Evolutionary conservation across 257 asterid species (phyloP).

Genomic region (Forsythia viridissima): DNA sequence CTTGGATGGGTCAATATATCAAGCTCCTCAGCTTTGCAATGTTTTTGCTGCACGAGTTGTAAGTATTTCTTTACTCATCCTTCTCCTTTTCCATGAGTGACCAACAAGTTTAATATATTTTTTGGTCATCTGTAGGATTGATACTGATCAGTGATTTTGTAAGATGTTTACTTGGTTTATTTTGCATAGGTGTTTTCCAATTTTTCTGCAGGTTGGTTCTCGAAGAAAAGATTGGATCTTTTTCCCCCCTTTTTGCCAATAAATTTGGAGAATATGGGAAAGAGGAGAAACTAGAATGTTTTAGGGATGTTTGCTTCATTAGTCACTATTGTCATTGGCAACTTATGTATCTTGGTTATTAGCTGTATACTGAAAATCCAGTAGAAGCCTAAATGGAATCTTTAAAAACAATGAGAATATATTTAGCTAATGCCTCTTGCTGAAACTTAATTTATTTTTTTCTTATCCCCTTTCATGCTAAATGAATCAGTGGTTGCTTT

Average conservation of each 20-base stretch:
- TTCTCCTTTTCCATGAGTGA: background rate
- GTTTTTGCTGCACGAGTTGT: conserved; percentile 93
- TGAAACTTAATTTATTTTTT: background rate
- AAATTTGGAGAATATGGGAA: background rate
- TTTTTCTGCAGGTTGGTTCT: background rate
- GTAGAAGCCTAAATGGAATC: background rate
- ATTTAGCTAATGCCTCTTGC: background rate
- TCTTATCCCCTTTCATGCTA: background rate
- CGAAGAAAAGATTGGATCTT: background rate
- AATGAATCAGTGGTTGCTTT: background rate
- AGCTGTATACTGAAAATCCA: background rate
- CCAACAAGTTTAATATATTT: background rate
- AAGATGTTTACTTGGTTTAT: background rate
- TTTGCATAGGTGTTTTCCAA: background rate
- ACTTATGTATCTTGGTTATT: background rate
- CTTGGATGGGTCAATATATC: conserved; percentile 93
- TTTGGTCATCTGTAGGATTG: background rate
- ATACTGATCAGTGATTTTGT: background rate
- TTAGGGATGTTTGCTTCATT: background rate
- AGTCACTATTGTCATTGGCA: background rate
- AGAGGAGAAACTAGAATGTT: background rate
- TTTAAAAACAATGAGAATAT: background rate
- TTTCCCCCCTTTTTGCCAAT: background rate
- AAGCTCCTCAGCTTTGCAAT: conserved; percentile 95
- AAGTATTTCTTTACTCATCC: conserved; percentile 39